Percentiles rank a stretch among this genome's conserved stretches.
Evolutionary conservation across 2,329 filamentous ascomycete species (phyloP).

Genomic region (Neodidymelliopsis sp.): DNA sequence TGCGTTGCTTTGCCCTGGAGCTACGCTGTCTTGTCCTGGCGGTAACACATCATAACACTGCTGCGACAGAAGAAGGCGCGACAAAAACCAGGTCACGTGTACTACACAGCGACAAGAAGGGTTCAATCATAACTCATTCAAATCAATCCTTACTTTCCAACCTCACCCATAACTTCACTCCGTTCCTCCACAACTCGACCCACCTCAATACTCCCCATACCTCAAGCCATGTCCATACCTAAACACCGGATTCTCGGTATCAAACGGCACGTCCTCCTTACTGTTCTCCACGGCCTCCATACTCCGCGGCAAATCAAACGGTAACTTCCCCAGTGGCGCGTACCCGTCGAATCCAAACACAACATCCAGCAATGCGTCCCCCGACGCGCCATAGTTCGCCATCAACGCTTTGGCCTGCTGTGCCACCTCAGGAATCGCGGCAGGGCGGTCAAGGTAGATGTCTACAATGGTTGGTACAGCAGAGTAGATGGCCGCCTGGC

Average conservation of each 20-base stretch:
- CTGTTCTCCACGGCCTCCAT: constrained; percentile 52
- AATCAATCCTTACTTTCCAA: no score
- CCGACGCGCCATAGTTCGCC: constrained; percentile 52
- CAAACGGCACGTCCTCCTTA: constrained; percentile 49
- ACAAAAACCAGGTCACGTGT: no score
- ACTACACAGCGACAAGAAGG: no score
- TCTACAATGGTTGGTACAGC: constrained; percentile 54
- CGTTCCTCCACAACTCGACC: no score
- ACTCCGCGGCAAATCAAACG: constrained; percentile 58
- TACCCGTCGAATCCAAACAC: constrained; percentile 49
- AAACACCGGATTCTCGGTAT: constrained; percentile 47
- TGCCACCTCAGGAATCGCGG: constrained; percentile 53
- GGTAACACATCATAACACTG: no score
- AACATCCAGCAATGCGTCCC: constrained; percentile 55
- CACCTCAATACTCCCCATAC: constrained; percentile 29
- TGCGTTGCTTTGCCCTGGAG: no score
- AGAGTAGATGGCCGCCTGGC: constrained; percentile 51
- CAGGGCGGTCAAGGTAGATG: constrained; percentile 55
- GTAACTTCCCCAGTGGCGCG: constrained; percentile 53
- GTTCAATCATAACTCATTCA: no score
- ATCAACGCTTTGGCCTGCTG: constrained; percentile 50
- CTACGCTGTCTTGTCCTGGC: no score
- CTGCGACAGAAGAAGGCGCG: no score
- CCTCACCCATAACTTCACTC: no score
- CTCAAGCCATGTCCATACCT: constrained; percentile 46